Base-by-base conservation (phyloP, 2,329 filamentous ascomycete species). In the Penicillium occitanis region DNA sequence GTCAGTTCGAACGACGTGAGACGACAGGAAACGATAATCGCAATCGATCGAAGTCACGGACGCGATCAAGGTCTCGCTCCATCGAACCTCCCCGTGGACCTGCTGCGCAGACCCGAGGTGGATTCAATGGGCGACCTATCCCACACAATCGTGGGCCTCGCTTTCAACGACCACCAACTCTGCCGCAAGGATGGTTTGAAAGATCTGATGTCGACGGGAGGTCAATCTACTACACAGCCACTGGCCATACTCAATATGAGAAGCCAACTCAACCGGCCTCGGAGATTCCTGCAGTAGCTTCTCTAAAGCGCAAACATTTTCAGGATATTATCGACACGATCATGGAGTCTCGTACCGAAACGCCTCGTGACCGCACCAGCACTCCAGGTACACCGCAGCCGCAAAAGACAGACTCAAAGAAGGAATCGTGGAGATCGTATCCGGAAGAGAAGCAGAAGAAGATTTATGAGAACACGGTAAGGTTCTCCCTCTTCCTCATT, bases 381-480 rank as follows among this genome's bases (percentile, higher is more conserved):
- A 85, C 86, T 2, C 86, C 88, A 0, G 86, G 87, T 14, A 92
- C 91, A 0, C 89, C 91, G 1, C 86, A 88, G 67, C 83, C 87
- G 11, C 81, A 82, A 2, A 85, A 85, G 1, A 78, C 81, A 4
- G 83, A 84, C 55, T 86, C 90, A 33, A 78, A 79, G 40, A 76
- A 77, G 25, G 82, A 83, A 51, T 83, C 84, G 58, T 83, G 83
- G 71, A 84, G 82, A 73, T 83, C 79, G 61, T 81, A 81, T 67
- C 77, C 79, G 64, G 76, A 83, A 70, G 93, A 97, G 70, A 97
- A 97, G 79, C 92, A 95, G 79, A 96, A 93, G 86, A 97, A 92
- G 81, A 84, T 97, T 2, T 98, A 97, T 73, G 93, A 97, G 77
- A 93, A 93, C 74, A 96, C 93, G 61, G 92, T 96, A 84, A 77